These are phyloP conservation scores for Cercospora berteroae DNA, from an alignment of 2,329 filamentous ascomycete species.

Conservation along the genomic window DNA sequence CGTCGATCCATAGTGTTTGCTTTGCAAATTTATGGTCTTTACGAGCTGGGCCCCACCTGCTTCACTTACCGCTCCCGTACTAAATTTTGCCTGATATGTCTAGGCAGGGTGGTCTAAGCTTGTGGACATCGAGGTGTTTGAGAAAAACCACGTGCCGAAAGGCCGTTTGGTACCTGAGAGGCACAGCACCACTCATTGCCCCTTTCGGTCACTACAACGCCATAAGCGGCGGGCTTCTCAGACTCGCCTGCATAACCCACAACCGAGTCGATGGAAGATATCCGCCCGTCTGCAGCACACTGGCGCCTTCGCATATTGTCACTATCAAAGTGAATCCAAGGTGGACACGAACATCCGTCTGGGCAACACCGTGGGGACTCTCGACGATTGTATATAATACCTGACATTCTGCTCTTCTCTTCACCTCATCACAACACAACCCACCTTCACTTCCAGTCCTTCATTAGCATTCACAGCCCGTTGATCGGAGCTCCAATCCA, in stretches of 20 bases:
- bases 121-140: neutral
- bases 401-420: neutral
- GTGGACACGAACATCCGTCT: neutral
- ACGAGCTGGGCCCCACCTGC: neutral
- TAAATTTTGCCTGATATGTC: neutral
- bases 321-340: slow-evolving; percentile 21
- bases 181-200: neutral
- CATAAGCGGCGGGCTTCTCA: slow-evolving; percentile 14
- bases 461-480: slow-evolving; percentile 16
- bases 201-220: slow-evolving; percentile 37
- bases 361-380: neutral
- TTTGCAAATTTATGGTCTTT: neutral
- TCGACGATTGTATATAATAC: slow-evolving; percentile 16
- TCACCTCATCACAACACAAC: slow-evolving; percentile 3
- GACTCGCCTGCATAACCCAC: neutral
- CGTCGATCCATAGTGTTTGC: neutral
- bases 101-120: neutral
- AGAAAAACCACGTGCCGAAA: neutral
- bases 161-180: slow-evolving; percentile 23
- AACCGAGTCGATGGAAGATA: slow-evolving; percentile 17
- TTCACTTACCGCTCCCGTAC: neutral
- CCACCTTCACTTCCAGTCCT: slow-evolving; percentile 17
- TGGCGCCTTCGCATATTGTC: slow-evolving; percentile 18
- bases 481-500: slow-evolving; percentile 21
- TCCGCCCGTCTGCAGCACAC: slow-evolving; percentile 11